Conservation (phyloP, 2,329 filamentous ascomycete genomes). For the Tricladium varicosporioides region DNA sequence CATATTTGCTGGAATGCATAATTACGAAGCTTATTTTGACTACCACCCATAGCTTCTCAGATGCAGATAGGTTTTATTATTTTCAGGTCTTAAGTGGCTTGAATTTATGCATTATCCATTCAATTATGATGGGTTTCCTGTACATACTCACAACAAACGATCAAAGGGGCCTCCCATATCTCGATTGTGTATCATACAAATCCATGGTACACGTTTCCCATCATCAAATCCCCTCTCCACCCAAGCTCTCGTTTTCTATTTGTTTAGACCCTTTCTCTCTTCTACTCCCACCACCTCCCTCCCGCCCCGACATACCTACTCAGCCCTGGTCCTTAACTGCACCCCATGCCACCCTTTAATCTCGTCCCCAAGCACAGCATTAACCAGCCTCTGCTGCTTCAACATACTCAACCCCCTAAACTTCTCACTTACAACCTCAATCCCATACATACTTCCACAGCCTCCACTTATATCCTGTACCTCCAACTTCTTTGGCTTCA, state of each 20-base stretch:
- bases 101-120: too few species aligned
- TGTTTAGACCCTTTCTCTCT: too few species aligned
- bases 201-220: too few species aligned
- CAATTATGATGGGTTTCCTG: too few species aligned
- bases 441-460: constrained; percentile 84
- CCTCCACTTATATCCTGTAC: constrained; percentile 79
- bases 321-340: constrained; percentile 68
- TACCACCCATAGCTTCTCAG: too few species aligned
- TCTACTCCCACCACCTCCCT: background rate
- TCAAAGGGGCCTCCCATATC: too few species aligned
- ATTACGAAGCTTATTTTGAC: too few species aligned
- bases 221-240: background rate
- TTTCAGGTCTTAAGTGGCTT: too few species aligned
- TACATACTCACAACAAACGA: too few species aligned
- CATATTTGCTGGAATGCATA: background rate
- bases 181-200: too few species aligned
- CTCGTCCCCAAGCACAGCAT: constrained; percentile 68
- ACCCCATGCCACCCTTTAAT: constrained; percentile 82
- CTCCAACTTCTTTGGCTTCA: constrained; percentile 32
- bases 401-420: constrained; percentile 72
- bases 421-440: constrained; percentile 69
- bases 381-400: constrained; percentile 81
- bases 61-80: too few species aligned
- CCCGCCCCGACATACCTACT: background rate
- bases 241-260: too few species aligned